Evolutionary conservation across 768 basidiomycete genomes (phyloP).

Genomic region (Imleria badia): DNA sequence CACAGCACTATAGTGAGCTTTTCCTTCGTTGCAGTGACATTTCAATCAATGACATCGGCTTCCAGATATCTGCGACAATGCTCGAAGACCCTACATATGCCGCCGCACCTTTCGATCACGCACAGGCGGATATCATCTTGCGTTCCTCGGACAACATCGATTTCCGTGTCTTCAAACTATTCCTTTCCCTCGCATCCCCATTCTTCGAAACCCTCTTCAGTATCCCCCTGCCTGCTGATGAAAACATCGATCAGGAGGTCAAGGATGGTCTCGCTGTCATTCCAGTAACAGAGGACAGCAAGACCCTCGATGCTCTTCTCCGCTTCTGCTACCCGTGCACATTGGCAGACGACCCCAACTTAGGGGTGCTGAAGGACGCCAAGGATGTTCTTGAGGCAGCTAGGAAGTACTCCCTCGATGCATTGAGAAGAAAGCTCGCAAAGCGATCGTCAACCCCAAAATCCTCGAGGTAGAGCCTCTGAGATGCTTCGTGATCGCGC

Average conservation of each 20-base stretch:
- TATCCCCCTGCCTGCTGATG: too few relatives aligned
- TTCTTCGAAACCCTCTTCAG: slow-evolving; percentile 5
- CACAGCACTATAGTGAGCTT: background rate
- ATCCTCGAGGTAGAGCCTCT: background rate
- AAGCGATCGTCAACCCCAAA: background rate
- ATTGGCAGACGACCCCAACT: too few relatives aligned
- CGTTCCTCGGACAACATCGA: slow-evolving; percentile 3
- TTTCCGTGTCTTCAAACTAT: too few relatives aligned
- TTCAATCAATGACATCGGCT: too few relatives aligned
- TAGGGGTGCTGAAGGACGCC: background rate
- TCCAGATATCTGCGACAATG: background rate
- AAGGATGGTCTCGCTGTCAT: slow-evolving; percentile 16
- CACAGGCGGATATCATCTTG: slow-evolving; percentile 24
- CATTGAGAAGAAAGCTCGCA: background rate
- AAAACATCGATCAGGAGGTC: too few relatives aligned
- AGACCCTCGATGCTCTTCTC: background rate
- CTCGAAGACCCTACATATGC: slow-evolving; percentile 4
- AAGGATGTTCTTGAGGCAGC: background rate
- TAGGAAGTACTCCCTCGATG: background rate
- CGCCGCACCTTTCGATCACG: slow-evolving; percentile 20
- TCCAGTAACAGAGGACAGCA: too few relatives aligned
- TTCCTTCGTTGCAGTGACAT: background rate
- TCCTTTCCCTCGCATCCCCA: slow-evolving; percentile 27
- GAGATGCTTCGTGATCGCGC: background rate
- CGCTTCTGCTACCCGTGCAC: too few relatives aligned